Base-by-base conservation (phyloP, 805 yeast genomes). In the Candida rishiriensis region DNA sequence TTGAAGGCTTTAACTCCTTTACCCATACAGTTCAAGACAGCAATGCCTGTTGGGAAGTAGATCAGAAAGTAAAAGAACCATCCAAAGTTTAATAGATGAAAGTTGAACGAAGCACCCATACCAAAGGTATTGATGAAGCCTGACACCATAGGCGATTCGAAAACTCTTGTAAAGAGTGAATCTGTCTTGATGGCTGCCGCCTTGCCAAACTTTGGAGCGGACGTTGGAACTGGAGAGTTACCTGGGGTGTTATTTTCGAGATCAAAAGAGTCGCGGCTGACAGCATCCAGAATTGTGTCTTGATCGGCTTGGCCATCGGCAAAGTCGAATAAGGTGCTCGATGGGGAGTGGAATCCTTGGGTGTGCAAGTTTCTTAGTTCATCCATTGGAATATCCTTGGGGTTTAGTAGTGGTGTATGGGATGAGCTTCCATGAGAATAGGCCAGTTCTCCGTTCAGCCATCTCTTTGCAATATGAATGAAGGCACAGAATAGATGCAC, bases 11-110 rank as follows among this genome's bases (percentile, higher is more conserved):
- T 70, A 11, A 55, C 59, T 3, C 80, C 90, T 63, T 77, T 66
- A 34, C 96, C 98, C 56, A 89, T 64, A 34, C 83, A 59, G 42
- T 75, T 77, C 36, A 86, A 85, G 6, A 85, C 81, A 7, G 88
- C 87, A 29, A 81, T 57, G 43, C 81, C 82, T 12, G 74, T 68
- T 40, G 70, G 64, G 14, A 83, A 55, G 56, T 86, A 81, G 26
- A 76, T 69, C 43, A 81, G 68, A 41, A 81, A 76, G 52, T 72
- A 81, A 38, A 79, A 64, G 39, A 88, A 73, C 59, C 87, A 64
- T 15, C 84, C 85, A 66, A 83, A 79, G 56, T 85, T 84, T 39
- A 84, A 63, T 12, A 73, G 39, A 43, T 71, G 65, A 60, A 78
- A 85, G 3, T 75, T 42, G 11, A 74, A 30, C 1, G 65, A 51